phyloP scores from a whole-genome alignment of 2,329 filamentous ascomycete species.

The Aureobasidium subglaciale region DNA sequence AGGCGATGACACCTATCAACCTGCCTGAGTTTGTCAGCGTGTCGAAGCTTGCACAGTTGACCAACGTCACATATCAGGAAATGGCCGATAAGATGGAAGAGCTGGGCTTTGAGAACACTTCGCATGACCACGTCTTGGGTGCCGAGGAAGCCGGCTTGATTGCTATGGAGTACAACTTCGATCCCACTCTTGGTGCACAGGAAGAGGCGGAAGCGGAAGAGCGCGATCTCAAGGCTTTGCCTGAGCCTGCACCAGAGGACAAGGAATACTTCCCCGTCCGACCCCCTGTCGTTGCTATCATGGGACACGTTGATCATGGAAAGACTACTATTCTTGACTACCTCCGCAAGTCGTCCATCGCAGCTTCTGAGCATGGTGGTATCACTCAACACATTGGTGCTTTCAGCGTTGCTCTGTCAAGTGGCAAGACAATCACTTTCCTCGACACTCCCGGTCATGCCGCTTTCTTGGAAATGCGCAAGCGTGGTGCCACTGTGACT shows the following conservation, averaged over 20 bases:
- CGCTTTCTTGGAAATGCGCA: constrained; percentile 91
- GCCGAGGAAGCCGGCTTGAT: constrained; percentile 85
- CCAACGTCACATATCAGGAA: constrained; percentile 62
- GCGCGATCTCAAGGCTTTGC: constrained; percentile 60
- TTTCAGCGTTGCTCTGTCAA: constrained; percentile 78
- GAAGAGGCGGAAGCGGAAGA: constrained; percentile 52
- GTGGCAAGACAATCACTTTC: constrained; percentile 88
- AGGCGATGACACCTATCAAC: constrained; percentile 55
- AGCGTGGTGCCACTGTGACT: constrained; percentile 89
- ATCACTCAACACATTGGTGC: constrained; percentile 99
- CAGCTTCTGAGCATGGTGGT: constrained; percentile 84
- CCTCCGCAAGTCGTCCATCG: constrained; percentile 86
- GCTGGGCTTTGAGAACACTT: constrained; percentile 82
- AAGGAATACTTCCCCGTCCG: constrained; percentile 60
- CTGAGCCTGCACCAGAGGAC: constrained; percentile 55
- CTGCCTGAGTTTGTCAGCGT: constrained; percentile 90
- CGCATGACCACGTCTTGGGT: constrained; percentile 77
- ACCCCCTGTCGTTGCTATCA: constrained; percentile 94
- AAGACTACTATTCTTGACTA: constrained; percentile 96
- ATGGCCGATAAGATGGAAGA: constrained; percentile 73
- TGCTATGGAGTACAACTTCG: constrained; percentile 86
- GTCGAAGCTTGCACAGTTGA: constrained; percentile 66
- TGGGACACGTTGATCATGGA: constrained; percentile 98
- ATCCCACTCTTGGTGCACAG: constrained; percentile 57
- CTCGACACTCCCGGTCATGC: constrained; percentile 94